Evolutionary conservation across 495 filamentous ascomycete genomes (phyloP), one percentile per base, ranked within the genome.

Genomic region (Penicillium mononematosum): DNA sequence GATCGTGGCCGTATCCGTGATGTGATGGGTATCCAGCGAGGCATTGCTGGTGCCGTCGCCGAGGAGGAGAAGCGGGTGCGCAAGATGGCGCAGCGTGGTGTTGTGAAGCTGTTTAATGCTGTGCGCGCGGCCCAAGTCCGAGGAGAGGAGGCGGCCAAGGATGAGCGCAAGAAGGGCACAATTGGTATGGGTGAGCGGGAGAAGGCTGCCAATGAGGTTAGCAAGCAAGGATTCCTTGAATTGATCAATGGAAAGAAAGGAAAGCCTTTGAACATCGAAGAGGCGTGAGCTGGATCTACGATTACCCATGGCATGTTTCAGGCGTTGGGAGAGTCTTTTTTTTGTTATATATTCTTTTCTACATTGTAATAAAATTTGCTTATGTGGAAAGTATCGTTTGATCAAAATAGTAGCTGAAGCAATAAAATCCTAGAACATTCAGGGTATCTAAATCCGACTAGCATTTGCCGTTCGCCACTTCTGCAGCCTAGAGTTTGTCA

Each of bases 51-150:
- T 19, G 75, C 84, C 43, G 83, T 89, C 10, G 71, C 87, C 53
- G 90, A 90, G 70, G 81, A 86, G 66, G 94, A 98, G 78, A 88
- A 86, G 75, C 75, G 83, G 50, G 69, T 96, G 64, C 82, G 85
- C 64, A 93, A 95, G 78, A 89, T 86, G 39, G 91, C 92, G 53
- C 90, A 96, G 77, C 83, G 90, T 29, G 92, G 92, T 80, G 92
- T 96, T 19, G 85, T 97, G 12, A 94, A 92, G 79, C 75, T 98
- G 55, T 98, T 98, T 71, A 96, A 98, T 75, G 95, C 94, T 0
- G 90, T 98, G 29, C 81, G 92, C 31, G 89, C 90, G 8, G 92
- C 93, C 16, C 94, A 98, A 75, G 87, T 96, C 31, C 88, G 87
- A 61, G 89, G 85, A 2, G 82, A 85, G 65, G 84, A 91, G 68